Evolutionary conservation across 257 asterid species (phyloP).

Genomic region (Osmanthus fragrans): DNA sequence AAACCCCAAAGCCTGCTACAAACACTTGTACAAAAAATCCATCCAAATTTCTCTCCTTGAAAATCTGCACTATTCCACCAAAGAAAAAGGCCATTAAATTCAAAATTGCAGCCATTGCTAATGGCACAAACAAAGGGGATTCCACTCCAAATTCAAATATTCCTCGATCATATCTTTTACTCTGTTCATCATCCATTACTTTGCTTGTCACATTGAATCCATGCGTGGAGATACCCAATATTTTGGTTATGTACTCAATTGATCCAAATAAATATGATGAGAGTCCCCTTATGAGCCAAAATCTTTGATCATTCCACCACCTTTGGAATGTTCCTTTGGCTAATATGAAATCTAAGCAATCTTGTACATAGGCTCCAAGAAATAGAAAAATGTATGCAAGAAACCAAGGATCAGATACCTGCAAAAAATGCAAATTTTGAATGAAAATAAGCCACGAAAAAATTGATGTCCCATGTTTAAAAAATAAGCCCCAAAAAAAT

Average conservation of each 20-base stretch:
- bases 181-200: slow-evolving; percentile 48
- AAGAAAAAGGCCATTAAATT: slow-evolving; percentile 34
- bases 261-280: slow-evolving; percentile 53
- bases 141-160: slow-evolving; percentile 59
- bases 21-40: slow-evolving; percentile 36
- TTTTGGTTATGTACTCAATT: slow-evolving; percentile 47
- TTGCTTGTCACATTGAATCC: slow-evolving; percentile 73
- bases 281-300: slow-evolving; percentile 65
- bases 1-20: slow-evolving; percentile 52
- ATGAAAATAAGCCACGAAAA: no score
- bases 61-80: slow-evolving; percentile 27
- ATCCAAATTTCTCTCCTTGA: slow-evolving; percentile 27
- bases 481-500: no score
- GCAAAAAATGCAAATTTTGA: not conserved
- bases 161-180: slow-evolving; percentile 59
- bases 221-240: slow-evolving; percentile 50
- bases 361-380: slow-evolving; percentile 71
- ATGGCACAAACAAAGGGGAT: slow-evolving; percentile 70
- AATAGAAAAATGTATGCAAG: slow-evolving; percentile 48
- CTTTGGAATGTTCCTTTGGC: slow-evolving; percentile 43
- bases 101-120: slow-evolving; percentile 49
- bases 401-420: slow-evolving; percentile 68
- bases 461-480: not conserved
- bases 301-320: slow-evolving; percentile 91
- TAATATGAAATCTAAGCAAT: slow-evolving; percentile 52